A percentile compares a stretch with the other conserved stretches of the same genome.
Conservation (phyloP, 257 asterid species). For the Fraxinus americana region DNA sequence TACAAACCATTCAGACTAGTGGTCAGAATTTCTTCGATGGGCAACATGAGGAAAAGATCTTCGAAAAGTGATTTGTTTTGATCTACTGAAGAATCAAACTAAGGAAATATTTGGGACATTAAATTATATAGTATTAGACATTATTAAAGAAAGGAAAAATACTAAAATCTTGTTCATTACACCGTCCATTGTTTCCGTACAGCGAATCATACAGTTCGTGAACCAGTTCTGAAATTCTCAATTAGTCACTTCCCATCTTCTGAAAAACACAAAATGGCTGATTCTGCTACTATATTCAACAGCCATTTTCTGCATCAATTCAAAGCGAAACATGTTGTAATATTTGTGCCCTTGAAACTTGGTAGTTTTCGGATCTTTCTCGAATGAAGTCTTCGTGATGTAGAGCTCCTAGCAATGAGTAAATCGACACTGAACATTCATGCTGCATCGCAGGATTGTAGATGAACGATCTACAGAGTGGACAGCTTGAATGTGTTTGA, state of each 20-base stretch:
- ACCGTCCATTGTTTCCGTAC: background rate
- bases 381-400: slow-evolving; percentile 48
- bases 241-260: background rate
- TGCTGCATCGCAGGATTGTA: background rate
- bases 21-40: too few relatives aligned
- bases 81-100: too few relatives aligned
- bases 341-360: slow-evolving; percentile 10
- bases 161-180: too few relatives aligned
- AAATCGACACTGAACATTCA: slow-evolving; percentile 28
- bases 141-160: too few relatives aligned
- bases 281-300: slow-evolving; percentile 18
- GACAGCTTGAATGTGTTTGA: slow-evolving; percentile 78
- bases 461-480: slow-evolving; percentile 56
- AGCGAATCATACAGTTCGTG: background rate
- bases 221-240: too few relatives aligned
- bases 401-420: slow-evolving; percentile 38
- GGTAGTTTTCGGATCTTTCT: slow-evolving; percentile 30
- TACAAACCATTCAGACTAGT: too few relatives aligned
- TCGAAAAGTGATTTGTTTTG: too few relatives aligned
- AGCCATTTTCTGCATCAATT: background rate
- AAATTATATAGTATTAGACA: too few relatives aligned
- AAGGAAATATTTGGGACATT: too few relatives aligned
- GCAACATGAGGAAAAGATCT: too few relatives aligned
- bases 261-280: slow-evolving; percentile 5
- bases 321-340: slow-evolving; percentile 16